Base-by-base conservation (phyloP, 768 basidiomycete species). In the Mycena filopes region DNA sequence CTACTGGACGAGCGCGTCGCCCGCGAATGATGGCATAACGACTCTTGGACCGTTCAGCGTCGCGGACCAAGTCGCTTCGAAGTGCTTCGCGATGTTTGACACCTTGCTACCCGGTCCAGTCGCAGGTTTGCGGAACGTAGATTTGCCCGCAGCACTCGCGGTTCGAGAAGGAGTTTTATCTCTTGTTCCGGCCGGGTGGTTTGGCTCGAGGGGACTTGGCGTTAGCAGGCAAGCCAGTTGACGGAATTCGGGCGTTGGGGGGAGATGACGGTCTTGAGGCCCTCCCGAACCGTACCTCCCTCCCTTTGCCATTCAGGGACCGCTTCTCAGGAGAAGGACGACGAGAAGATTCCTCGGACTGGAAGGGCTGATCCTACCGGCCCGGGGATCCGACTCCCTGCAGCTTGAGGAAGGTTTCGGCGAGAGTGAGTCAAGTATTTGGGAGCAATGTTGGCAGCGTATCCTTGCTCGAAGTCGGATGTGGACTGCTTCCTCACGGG, bases 391-490 rank as follows among this genome's bases (percentile, higher is more conserved):
- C 89, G 86, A 70, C 79, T 83, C 23, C 72, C 71, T 47, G 69
- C 73, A 9, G 77, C 72, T 16, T 75, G 75, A 41, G 79, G 76
- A 10, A 81, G 60, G 6, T 84, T 73, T 56, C 87, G 83, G 47
- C 87, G 83, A 33, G 81, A 73, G 67, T 84, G 85, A 12, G 86
- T 87, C 25, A 90, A 80, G 69, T 93, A 90, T 68, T 86, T 84
- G 2, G 94, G 91, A 1, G 94, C 95, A 62, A 95, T 89, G 72
- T 96, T 96, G n/a, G 90, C 93, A 4, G 95, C 95, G 77, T 96
- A 97, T 49, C 95, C 89, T 60, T 92, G 88, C 78, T 97, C 96
- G 57, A 94, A 94, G 73, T 97, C 96, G 8, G 95, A 96, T 12
- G 83, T 82, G 11, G 90, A 89, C 41, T 87, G 78, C 67, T 87